Conservation (phyloP, 495 filamentous ascomycete species). For the Lichina pygmaea region DNA sequence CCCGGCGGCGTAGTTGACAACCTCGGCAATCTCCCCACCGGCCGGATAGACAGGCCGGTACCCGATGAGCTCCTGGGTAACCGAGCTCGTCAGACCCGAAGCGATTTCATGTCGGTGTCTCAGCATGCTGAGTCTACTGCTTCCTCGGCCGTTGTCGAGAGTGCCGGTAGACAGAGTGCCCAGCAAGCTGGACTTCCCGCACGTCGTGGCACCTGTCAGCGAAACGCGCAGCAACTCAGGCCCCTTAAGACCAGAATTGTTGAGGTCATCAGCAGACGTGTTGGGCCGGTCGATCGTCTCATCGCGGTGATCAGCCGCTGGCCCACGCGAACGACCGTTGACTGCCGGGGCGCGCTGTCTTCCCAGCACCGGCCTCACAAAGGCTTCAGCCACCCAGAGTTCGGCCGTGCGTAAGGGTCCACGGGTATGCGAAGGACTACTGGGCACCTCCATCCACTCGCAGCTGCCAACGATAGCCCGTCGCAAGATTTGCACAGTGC, state of each 20-base stretch:
- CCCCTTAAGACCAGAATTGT: conserved; percentile 5
- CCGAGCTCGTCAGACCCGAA: conserved; percentile 76
- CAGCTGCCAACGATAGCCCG: conserved; percentile 71
- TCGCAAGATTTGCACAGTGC: conserved; percentile 57
- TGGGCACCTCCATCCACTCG: conserved; percentile 34
- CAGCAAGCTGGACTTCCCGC: conserved; percentile 76
- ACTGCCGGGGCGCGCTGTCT: not conserved
- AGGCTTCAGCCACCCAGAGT: conserved; percentile 75
- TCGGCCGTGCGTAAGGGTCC: conserved; percentile 17
- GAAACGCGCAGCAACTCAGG: conserved; percentile 74
- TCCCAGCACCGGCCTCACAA: conserved; percentile 32
- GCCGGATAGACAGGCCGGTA: conserved; percentile 22
- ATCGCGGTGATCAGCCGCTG: not conserved
- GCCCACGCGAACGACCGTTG: no score
- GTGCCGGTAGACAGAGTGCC: conserved; percentile 70
- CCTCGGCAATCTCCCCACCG: conserved; percentile 11
- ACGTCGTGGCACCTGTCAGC: conserved; percentile 70
- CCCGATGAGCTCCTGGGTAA: conserved; percentile 78
- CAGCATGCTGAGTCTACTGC: conserved; percentile 59
- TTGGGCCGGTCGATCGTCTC: not conserved
- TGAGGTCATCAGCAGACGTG: not conserved
- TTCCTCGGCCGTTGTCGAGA: conserved; percentile 77
- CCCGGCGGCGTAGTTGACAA: conserved; percentile 67
- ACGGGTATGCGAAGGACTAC: not conserved
- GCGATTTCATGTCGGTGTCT: conserved; percentile 88